Conservation (phyloP, 352 stramenopile genomes). For the Bremia lactucae region DNA sequence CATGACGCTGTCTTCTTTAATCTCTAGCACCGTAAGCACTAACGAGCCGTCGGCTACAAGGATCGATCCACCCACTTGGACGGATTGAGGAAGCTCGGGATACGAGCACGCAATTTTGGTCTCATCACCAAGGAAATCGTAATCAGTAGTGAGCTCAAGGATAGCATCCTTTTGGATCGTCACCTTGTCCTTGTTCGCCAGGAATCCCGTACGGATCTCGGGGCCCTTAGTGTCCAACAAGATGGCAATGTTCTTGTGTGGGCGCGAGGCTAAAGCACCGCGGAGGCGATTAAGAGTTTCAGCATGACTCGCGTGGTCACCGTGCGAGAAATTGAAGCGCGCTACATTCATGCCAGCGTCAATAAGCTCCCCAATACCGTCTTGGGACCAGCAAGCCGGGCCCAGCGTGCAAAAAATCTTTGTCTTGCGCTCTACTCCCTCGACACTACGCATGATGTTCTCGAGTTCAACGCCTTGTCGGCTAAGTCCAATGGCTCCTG, state of each 20-base stretch:
- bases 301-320: slow-evolving; percentile 85
- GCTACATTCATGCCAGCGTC: slow-evolving; percentile 94
- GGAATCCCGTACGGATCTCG: slow-evolving; percentile 91
- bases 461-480: slow-evolving; percentile 29
- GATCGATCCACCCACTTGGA: slow-evolving; percentile 86
- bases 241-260: slow-evolving; percentile 79
- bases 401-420: slow-evolving; percentile 89
- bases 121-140: slow-evolving; percentile 69
- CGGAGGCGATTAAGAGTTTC: slow-evolving; percentile 61
- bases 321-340: slow-evolving; percentile 98
- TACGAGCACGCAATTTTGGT: slow-evolving; percentile 92
- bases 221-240: slow-evolving; percentile 96
- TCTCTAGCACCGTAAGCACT: slow-evolving; percentile 84
- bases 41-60: slow-evolving; percentile 92
- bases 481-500: slow-evolving; percentile 21
- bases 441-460: slow-evolving; percentile 21
- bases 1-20: slow-evolving; percentile 72
- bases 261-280: slow-evolving; percentile 42
- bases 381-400: slow-evolving; percentile 88
- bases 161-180: slow-evolving; percentile 47
- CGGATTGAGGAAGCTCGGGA: slow-evolving; percentile 81
- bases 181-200: slow-evolving; percentile 68
- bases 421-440: slow-evolving; percentile 52
- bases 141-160: slow-evolving; percentile 58
- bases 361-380: slow-evolving; percentile 84